Evolutionary conservation across 805 yeast species (phyloP), one percentile per base, ranked within the genome.

Genomic region (Wickerhamomyces kurtzmanii): DNA sequence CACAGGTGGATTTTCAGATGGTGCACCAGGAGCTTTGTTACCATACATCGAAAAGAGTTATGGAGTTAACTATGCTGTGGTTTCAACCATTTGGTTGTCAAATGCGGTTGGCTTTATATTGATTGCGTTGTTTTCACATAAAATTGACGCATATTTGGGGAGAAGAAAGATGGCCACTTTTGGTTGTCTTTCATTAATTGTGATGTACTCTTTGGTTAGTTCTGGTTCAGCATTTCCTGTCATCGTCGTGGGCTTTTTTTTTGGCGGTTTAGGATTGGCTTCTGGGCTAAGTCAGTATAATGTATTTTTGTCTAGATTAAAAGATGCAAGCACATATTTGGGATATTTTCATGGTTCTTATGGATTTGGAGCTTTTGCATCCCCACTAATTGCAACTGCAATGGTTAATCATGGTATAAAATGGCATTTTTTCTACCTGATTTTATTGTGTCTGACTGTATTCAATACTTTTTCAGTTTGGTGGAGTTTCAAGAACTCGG

Each of bases 281-380:
- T 45, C 58, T 21, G 60, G 62, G 3, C 33, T 66, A 15, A 57
- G 76, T 5, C 75, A 70, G 35, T 57, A 59, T 24, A 74, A 72
- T 40, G 62, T 71, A 12, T 72, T 70, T 37, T 34, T 71, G 12
- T 52, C 73, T 4, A 49, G 62, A 31, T 50, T 76, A 25, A 57
- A 63, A 26, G 58, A 61, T 22, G 58, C 68, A 11, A 62, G 75
- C 8, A 58, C 56, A 18, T 65, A 63, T 34, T 47, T 75, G 22
- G 75, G 82, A 1, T 51, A 57, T 28, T 62, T 64, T 40, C 84
- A 76, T 47, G 83, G 78, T 0, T 40, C 54, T 6, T 77, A 75
- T 44, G 85, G 85, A 2, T 20, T 70, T 3, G 84, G 84, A 8
- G 84, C 83, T 3, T 64, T 75, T 4, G 31, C 71, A 3, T 62